Evolutionary conservation across 1,139 yeast genomes (phyloP).

Genomic region (Suhomyces maxii): DNA sequence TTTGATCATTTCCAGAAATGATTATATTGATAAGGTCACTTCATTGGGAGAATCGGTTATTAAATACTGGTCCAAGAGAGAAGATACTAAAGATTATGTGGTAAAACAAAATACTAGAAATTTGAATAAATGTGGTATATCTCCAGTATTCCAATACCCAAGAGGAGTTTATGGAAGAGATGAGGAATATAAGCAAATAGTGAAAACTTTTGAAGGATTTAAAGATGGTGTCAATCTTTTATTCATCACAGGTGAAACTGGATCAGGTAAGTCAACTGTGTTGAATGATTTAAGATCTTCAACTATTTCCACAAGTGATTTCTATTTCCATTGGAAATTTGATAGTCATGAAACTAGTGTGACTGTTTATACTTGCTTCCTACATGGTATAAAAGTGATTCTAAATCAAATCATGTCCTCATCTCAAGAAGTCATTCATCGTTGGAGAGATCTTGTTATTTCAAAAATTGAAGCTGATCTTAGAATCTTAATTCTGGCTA

Average conservation of each 20-base stretch:
- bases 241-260: slow-evolving; percentile 46
- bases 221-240: slow-evolving; percentile 29
- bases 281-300: slow-evolving; percentile 42
- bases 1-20: slow-evolving; percentile 24
- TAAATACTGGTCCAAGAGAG: slow-evolving; percentile 9
- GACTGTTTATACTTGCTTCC: slow-evolving; percentile 27
- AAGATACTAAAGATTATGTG: slow-evolving; percentile 7
- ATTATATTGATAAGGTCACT: slow-evolving; percentile 16
- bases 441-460: slow-evolving; percentile 46
- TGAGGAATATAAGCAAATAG: slow-evolving; percentile 27
- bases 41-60: slow-evolving; percentile 8
- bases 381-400: slow-evolving; percentile 40
- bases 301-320: slow-evolving; percentile 37
- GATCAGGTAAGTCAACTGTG: slow-evolving; percentile 50
- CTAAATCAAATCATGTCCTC: slow-evolving; percentile 46
- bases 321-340: slow-evolving; percentile 47
- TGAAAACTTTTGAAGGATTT: slow-evolving; percentile 24
- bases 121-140: slow-evolving; percentile 12
- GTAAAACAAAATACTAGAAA: slow-evolving; percentile 4
- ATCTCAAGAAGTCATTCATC: slow-evolving; percentile 34
- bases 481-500: slow-evolving; percentile 39
- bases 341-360: slow-evolving; percentile 30
- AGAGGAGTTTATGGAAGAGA: slow-evolving; percentile 40
- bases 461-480: slow-evolving; percentile 45
- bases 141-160: slow-evolving; percentile 28